Conservation (phyloP, 257 asterid genomes). For the Lycium ferocissimum region DNA sequence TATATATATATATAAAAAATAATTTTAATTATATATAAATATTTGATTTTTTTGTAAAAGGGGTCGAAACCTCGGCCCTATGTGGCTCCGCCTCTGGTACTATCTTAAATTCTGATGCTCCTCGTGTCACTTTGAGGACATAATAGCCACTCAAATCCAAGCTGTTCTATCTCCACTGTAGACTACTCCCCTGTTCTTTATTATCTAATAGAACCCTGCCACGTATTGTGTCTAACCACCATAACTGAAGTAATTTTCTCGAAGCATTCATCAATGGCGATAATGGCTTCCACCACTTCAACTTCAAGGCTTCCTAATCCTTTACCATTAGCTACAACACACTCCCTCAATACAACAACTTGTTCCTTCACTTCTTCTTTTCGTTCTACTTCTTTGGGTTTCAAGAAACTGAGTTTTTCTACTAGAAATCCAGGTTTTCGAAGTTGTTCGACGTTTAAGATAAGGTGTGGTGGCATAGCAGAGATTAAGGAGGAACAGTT, state of each 20-base stretch:
- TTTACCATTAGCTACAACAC: background rate
- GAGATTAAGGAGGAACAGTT: slow-evolving; percentile 63
- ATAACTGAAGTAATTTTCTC: background rate
- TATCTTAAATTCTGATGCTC: too few relatives aligned
- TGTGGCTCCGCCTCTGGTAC: too few relatives aligned
- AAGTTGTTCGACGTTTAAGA: slow-evolving; percentile 20
- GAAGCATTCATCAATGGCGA: background rate
- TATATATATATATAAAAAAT: too few relatives aligned
- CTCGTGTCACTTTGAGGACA: background rate
- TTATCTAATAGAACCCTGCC: background rate
- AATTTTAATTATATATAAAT: too few relatives aligned
- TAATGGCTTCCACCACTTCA: slow-evolving; percentile 1
- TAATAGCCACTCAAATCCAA: background rate
- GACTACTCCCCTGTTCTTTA: background rate
- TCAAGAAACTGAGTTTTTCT: background rate
- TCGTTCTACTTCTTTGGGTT: background rate
- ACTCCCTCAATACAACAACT: background rate
- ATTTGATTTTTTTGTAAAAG: too few relatives aligned
- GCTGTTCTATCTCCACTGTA: background rate
- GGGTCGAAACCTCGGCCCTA: too few relatives aligned
- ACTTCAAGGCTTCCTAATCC: background rate
- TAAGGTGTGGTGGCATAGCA: slow-evolving; percentile 52
- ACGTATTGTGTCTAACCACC: background rate
- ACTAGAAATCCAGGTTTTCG: slow-evolving; percentile 2
- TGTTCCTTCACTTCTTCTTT: background rate